These are phyloP conservation scores for Trichaptum fuscoviolaceum DNA, from an alignment of 768 basidiomycete species.

Conservation along the genomic window DNA sequence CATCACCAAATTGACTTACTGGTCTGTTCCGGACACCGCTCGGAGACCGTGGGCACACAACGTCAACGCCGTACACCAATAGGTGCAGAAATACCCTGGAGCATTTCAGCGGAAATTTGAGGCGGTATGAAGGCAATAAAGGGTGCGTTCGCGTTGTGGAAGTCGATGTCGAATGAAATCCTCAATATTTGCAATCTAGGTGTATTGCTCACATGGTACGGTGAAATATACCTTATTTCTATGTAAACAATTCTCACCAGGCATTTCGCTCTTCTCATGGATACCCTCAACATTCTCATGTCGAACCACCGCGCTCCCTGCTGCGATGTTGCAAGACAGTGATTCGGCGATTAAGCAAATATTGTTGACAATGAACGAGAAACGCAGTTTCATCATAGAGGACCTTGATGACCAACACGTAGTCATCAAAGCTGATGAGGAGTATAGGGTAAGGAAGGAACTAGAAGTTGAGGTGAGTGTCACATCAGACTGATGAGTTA, in stretches of 20 bases:
- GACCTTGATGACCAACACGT: constrained; percentile 82
- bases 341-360: constrained; percentile 91
- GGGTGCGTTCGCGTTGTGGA: constrained; percentile 31
- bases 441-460: constrained; percentile 65
- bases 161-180: constrained; percentile 9
- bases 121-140: constrained; percentile 56
- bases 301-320: background rate
- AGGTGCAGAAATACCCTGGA: background rate
- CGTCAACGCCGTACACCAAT: background rate
- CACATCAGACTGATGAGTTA: no score
- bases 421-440: constrained; percentile 78
- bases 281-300: background rate
- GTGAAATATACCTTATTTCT: constrained; percentile 1
- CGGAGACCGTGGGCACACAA: background rate
- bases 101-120: background rate
- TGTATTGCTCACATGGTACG: constrained; percentile 63
- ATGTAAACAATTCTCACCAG: constrained; percentile 2
- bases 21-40: background rate
- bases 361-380: constrained; percentile 76
- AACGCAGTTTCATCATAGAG: constrained; percentile 75
- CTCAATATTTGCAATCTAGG: constrained; percentile 31
- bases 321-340: constrained; percentile 30
- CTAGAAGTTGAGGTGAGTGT: constrained; percentile 67
- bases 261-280: background rate
- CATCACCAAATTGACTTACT: background rate